These are phyloP conservation scores for Actinidia polygama DNA, from an alignment of 179 eudicot species.

Conservation along the genomic window DNA sequence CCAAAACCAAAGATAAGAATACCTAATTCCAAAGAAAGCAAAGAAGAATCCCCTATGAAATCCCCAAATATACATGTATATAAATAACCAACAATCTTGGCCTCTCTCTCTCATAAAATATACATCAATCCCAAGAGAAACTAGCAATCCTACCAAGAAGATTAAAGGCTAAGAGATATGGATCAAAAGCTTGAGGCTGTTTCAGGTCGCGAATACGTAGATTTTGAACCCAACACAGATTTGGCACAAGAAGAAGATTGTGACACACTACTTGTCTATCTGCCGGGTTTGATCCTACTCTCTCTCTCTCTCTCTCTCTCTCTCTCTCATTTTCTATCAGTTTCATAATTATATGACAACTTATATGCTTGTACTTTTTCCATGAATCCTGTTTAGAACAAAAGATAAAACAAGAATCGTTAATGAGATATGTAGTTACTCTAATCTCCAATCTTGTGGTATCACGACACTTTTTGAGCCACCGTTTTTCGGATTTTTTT, in stretches of 20 bases:
- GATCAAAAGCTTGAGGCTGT: background rate
- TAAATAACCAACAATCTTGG: background rate
- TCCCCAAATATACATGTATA: too few relatives aligned
- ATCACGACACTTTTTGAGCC: too few relatives aligned
- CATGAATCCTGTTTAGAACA: too few relatives aligned
- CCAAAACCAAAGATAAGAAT: background rate
- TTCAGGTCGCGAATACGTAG: constrained; percentile 19
- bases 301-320: background rate
- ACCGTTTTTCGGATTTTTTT: too few relatives aligned
- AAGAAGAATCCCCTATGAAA: constrained; percentile 1
- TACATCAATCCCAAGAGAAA: background rate
- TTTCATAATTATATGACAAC: too few relatives aligned
- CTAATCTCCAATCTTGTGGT: too few relatives aligned
- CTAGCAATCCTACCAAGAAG: background rate
- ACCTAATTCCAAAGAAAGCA: constrained; percentile 10
- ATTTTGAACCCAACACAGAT: constrained; percentile 20
- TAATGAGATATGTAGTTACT: too few relatives aligned
- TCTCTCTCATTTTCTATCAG: too few relatives aligned
- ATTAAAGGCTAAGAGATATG: background rate
- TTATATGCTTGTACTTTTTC: too few relatives aligned
- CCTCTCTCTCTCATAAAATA: background rate
- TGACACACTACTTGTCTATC: constrained; percentile 23
- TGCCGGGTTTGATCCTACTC: constrained; percentile 29
- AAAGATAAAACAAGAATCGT: too few relatives aligned
- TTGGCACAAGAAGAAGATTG: constrained; percentile 18